Base-by-base conservation (phyloP, 169 alveolate genomes). In the Eimeria acervulina region DNA sequence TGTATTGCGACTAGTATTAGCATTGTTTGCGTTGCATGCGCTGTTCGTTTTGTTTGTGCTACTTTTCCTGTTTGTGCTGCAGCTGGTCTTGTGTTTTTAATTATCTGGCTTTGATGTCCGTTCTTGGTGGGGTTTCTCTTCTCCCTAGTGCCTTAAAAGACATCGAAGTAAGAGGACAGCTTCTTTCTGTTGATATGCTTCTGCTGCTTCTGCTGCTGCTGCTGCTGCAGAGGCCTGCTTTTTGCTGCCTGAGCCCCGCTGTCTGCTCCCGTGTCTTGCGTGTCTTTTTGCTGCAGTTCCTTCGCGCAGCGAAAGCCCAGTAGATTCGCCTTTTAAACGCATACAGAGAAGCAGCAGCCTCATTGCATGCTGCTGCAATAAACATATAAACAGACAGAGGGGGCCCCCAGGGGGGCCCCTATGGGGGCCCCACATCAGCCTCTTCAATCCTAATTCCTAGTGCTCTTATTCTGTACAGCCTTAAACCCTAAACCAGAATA, bases 121-220 rank as follows among this genome's bases (percentile, higher is more conserved):
- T 38, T 33, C 47, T 83, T 1, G 91, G 91, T 21, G 91, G 74
- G 3, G 44, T 51, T 4, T 17, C 72, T 8, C 66, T 83, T n/a
- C 31, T 44, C 91, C 91, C 91, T 13, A 47, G 74, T 17, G 91
- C 91, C 21, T 2, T 83, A 19, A 38, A 17, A 26, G 91, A 83
- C 36, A 13, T 51, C n/a, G 36, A 83, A 74, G 91, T 83, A 33
- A 1, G 68, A 19, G 0, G 26, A 15, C n/a, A 15, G 68, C n/a
- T 59, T 12, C 66, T 55, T 55, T 7, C 28, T 59, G 68, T n/a
- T 59, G 68, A 0, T 5, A 10, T 33, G 84, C 28, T 72, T 38
- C 47, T 31, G 17, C 47, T 23, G 84, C 47, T 0, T 0, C 26
- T 72, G 84, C 52, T 40, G 40, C 84, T 33, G 47, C 47, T 33